A percentile compares a stretch with the other conserved stretches of the same genome.
Conservation (phyloP, 2,329 filamentous ascomycete genomes). For the Monilinia vaccinii-corymbosi region DNA sequence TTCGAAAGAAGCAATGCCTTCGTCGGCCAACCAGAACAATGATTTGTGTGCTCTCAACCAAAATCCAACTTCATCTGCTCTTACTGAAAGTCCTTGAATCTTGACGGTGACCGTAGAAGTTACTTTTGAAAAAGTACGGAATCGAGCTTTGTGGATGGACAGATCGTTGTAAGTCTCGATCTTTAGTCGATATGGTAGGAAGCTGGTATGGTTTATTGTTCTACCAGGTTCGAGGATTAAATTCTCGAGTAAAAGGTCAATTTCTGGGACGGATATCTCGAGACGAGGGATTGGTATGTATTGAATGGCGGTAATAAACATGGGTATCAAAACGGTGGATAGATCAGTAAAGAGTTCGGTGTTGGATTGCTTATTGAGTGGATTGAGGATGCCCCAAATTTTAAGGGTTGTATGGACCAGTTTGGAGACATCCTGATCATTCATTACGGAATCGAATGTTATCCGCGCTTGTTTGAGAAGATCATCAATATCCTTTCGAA, state of each 20-base stretch:
- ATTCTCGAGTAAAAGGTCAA: conserved; percentile 84
- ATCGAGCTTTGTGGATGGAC: conserved; percentile 70
- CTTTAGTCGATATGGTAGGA: conserved; percentile 75
- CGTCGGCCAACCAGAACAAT: conserved; percentile 64
- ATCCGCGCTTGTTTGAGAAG: conserved; percentile 60
- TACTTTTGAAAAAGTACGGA: conserved; percentile 52
- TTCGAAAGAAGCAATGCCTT: conserved; percentile 77
- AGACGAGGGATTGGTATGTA: conserved; percentile 83
- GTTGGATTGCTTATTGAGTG: conserved; percentile 54
- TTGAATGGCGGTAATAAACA: conserved; percentile 68
- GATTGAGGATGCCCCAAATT: conserved; percentile 62
- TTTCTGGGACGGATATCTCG: conserved; percentile 74
- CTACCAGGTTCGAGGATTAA: conserved; percentile 80
- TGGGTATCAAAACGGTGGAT: conserved; percentile 71
- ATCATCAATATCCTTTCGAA: conserved; percentile 64
- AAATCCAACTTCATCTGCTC: conserved; percentile 82
- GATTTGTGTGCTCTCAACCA: conserved; percentile 75
- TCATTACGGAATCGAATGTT: conserved; percentile 58
- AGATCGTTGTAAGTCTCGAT: conserved; percentile 80
- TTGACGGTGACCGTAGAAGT: conserved; percentile 69
- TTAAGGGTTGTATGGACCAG: conserved; percentile 58
- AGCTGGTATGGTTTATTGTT: conserved; percentile 78
- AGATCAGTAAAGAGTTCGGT: conserved; percentile 64
- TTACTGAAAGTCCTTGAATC: conserved; percentile 72
- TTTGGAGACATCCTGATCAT: conserved; percentile 64